These are phyloP conservation scores for Massospora cicadina DNA, from an alignment of 371 early-diverging fungal genomes.

Conservation along the genomic window DNA sequence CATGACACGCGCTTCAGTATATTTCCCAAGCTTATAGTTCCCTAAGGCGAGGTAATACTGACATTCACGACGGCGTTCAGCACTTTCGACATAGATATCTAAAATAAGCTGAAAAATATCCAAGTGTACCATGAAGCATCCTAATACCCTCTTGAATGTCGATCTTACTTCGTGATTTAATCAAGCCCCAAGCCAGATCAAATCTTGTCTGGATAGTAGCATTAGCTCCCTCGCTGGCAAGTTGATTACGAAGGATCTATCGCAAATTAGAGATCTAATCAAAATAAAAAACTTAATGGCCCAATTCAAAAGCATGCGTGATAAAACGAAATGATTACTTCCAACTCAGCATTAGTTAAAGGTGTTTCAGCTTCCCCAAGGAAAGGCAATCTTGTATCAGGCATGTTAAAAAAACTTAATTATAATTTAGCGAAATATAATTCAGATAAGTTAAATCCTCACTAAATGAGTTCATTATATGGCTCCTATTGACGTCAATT, in stretches of 20 bases:
- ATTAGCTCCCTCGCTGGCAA: slow-evolving; percentile 36
- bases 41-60: slow-evolving; percentile 85
- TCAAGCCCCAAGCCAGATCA: slow-evolving; percentile 89
- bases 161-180: slow-evolving; percentile 36
- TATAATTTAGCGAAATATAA: too few relatives aligned
- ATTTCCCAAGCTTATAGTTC: slow-evolving; percentile 73
- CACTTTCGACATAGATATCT: slow-evolving; percentile 74
- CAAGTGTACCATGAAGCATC: slow-evolving; percentile 45
- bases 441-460: too few relatives aligned
- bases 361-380: slow-evolving; percentile 14
- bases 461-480: too few relatives aligned
- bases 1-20: slow-evolving; percentile 53
- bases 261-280: neutral
- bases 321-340: slow-evolving; percentile 14
- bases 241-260: slow-evolving; percentile 52
- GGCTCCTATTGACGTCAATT: too few relatives aligned
- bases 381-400: slow-evolving; percentile 10
- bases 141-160: slow-evolving; percentile 59
- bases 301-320: neutral
- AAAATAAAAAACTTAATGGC: neutral
- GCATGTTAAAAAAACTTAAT: too few relatives aligned
- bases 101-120: neutral
- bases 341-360: slow-evolving; percentile 12
- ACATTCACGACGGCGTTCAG: slow-evolving; percentile 80
- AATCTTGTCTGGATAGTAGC: slow-evolving; percentile 68